Percentiles rank a stretch among this genome's conserved stretches.
Evolutionary conservation across 257 asterid genomes (phyloP).

Genomic region (Solanum sejunctum): DNA sequence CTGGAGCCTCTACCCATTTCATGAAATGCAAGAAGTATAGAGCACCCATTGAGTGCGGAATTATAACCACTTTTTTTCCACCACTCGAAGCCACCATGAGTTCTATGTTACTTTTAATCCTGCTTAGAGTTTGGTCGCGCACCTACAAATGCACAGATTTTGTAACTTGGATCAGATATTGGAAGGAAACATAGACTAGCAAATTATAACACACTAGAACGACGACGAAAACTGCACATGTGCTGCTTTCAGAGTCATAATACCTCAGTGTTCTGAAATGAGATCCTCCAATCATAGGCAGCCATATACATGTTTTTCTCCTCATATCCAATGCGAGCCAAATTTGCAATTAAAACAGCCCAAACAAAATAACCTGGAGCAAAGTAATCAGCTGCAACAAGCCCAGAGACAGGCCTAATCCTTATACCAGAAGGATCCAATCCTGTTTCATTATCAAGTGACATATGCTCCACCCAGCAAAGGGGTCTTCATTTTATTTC

Average conservation of each 20-base stretch:
- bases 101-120: constrained; percentile 71
- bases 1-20: constrained; percentile 87
- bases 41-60: constrained; percentile 85
- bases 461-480: constrained; percentile 85
- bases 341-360: constrained; percentile 75
- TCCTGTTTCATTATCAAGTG: constrained; percentile 72
- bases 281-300: constrained; percentile 83
- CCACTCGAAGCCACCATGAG: constrained; percentile 61
- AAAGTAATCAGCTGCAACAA: constrained; percentile 79
- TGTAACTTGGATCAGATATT: not conserved
- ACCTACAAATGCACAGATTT: constrained; percentile 25
- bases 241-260: not conserved
- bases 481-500: constrained; percentile 41
- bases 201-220: not conserved
- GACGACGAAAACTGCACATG: not conserved
- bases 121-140: constrained; percentile 71
- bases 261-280: constrained; percentile 85
- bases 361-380: constrained; percentile 83
- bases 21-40: constrained; percentile 76
- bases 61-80: constrained; percentile 64
- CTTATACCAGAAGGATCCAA: constrained; percentile 73
- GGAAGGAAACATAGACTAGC: not conserved
- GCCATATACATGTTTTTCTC: constrained; percentile 86
- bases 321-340: constrained; percentile 83
- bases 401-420: constrained; percentile 77